Percentiles rank a stretch among this genome's conserved stretches.
Conservation (phyloP, 257 asterid species). For the Lycium barbarum region DNA sequence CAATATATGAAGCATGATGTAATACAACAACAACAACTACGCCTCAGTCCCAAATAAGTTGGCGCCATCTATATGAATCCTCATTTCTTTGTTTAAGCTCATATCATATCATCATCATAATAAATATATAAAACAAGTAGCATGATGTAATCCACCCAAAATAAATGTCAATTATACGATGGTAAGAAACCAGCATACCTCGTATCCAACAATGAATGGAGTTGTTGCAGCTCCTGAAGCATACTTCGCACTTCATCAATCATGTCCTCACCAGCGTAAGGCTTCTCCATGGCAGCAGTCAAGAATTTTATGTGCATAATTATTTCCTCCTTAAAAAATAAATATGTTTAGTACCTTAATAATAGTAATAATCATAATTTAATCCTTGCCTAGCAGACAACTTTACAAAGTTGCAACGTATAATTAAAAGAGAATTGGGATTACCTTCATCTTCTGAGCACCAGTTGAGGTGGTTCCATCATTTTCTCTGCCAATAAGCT, state of each 20-base stretch:
- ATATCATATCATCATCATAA: too few relatives aligned
- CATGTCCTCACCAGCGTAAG: slow-evolving; percentile 31
- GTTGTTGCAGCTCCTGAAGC: slow-evolving; percentile 40
- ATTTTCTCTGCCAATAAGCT: neutral
- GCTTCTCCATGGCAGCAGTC: slow-evolving; percentile 30
- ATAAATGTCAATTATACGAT: too few relatives aligned
- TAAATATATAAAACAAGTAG: too few relatives aligned
- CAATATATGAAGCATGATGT: too few relatives aligned
- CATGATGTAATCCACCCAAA: too few relatives aligned
- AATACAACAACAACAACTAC: too few relatives aligned
- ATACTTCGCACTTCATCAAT: neutral
- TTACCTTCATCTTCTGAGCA: slow-evolving; percentile 46
- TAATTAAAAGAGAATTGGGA: neutral
- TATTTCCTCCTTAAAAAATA: slow-evolving; percentile 27
- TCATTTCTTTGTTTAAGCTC: too few relatives aligned
- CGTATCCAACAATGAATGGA: slow-evolving; percentile 27
- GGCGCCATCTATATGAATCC: too few relatives aligned
- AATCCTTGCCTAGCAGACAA: neutral
- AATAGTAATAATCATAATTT: too few relatives aligned
- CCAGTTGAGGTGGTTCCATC: neutral
- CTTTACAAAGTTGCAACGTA: neutral
- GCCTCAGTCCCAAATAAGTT: too few relatives aligned
- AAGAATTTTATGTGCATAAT: slow-evolving; percentile 28
- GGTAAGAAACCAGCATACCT: slow-evolving; percentile 33
- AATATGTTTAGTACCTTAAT: neutral